A percentile compares a stretch with the other conserved stretches of the same genome.
Evolutionary conservation across 345 rosid genomes (phyloP).

Genomic region (Rhodomyrtus tomentosa): DNA sequence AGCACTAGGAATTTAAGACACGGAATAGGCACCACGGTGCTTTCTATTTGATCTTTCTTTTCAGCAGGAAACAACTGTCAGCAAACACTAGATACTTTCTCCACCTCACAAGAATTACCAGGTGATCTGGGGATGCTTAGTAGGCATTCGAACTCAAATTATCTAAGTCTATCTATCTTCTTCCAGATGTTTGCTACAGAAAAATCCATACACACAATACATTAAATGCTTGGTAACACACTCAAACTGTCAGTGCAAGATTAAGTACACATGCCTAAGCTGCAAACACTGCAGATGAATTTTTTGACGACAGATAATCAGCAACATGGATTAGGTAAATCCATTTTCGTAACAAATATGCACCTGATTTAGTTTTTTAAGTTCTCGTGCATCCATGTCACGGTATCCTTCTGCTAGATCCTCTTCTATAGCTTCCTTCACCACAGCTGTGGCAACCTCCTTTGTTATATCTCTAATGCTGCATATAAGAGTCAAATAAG

Average conservation of each 20-base stretch:
- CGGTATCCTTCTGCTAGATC: conserved; percentile 82
- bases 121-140: neutral
- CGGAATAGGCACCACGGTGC: neutral
- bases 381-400: conserved; percentile 68
- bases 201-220: neutral
- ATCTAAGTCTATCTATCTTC: neutral
- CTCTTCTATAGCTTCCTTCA: conserved; percentile 77
- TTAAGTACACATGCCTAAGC: neutral
- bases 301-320: neutral
- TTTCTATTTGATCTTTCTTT: neutral
- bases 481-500: conserved; percentile 10
- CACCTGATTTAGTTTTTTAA: conserved; percentile 41
- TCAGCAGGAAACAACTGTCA: neutral
- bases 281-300: neutral
- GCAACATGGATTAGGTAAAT: neutral
- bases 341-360: neutral
- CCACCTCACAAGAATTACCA: neutral
- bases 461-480: conserved; percentile 90
- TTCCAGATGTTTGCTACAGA: neutral
- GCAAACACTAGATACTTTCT: neutral
- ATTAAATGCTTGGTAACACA: neutral
- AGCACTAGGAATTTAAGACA: neutral
- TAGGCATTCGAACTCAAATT: neutral
- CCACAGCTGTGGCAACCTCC: conserved; percentile 79
- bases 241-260: too few relatives aligned